These are phyloP conservation scores for Arxiozyma slooffiae DNA, from an alignment of 1,139 yeast species.

Conservation along the genomic window DNA sequence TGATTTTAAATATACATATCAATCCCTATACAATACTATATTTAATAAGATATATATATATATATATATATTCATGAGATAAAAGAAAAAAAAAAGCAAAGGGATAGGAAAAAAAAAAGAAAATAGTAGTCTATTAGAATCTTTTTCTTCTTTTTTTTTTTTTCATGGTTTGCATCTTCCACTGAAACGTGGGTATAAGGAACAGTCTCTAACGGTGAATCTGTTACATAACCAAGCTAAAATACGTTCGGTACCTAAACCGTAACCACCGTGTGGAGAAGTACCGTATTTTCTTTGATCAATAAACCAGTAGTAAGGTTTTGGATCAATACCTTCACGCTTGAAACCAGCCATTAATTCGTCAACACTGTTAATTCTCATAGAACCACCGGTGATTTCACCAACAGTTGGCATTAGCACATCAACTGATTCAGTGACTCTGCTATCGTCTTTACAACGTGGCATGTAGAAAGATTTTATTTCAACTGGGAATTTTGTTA, in stretches of 20 bases:
- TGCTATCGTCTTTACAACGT: slow-evolving; percentile 77
- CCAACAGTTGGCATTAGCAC: slow-evolving; percentile 98
- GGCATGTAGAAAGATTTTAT: slow-evolving; percentile 97
- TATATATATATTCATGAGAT: no score
- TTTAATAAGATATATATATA: no score
- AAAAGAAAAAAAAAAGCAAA: neutral
- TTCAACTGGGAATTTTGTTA: slow-evolving; percentile 91
- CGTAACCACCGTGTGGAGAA: slow-evolving; percentile 98
- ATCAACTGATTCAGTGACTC: slow-evolving; percentile 96
- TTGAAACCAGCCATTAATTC: slow-evolving; percentile 84
- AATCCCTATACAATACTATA: no score
- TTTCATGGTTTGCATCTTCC: slow-evolving; percentile 91
- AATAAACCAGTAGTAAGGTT: slow-evolving; percentile 85
- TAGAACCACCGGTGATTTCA: slow-evolving; percentile 96
- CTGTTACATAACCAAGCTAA: slow-evolving; percentile 97
- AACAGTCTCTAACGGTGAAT: slow-evolving; percentile 95
- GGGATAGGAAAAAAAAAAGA: neutral
- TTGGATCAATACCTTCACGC: slow-evolving; percentile 78
- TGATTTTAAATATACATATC: no score
- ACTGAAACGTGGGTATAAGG: slow-evolving; percentile 92
- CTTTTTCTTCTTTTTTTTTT: no score
- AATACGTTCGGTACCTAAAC: slow-evolving; percentile 95
- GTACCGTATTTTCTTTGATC: slow-evolving; percentile 97
- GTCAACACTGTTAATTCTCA: slow-evolving; percentile 81
- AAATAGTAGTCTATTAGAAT: neutral